phyloP scores from a whole-genome alignment of 1,284 basidiomycete genomes.

The Bondarzewia mesenterica region DNA sequence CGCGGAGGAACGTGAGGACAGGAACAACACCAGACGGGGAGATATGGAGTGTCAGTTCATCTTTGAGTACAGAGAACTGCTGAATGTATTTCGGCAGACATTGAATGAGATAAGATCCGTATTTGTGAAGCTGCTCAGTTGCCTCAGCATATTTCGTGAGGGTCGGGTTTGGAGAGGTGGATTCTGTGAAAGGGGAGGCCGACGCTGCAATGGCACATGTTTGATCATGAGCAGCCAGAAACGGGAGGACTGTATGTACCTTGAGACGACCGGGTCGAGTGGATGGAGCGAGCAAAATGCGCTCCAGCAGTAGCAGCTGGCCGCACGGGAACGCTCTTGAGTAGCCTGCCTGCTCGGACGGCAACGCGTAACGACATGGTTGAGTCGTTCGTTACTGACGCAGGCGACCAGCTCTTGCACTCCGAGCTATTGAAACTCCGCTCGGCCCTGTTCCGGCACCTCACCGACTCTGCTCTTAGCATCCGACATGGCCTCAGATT shows the following conservation, averaged over 20 bases:
- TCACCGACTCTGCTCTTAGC: too few species aligned
- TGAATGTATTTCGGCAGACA: conserved; percentile 93
- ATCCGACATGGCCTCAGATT: conserved; percentile 3
- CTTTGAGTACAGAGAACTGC: conserved; percentile 96
- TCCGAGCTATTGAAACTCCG: conserved; percentile 17
- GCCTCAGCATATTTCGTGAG: conserved; percentile 61
- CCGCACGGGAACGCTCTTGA: conserved; percentile 23
- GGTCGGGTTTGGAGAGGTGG: conserved; percentile 80
- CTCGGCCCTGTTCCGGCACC: conserved; percentile 4
- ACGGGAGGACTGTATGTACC: conserved; percentile 26
- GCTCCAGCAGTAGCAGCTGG: conserved; percentile 19
- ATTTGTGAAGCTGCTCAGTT: conserved; percentile 75
- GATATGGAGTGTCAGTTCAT: conserved; percentile 90
- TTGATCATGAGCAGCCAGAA: conserved; percentile 1
- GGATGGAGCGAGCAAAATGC: conserved; percentile 32
- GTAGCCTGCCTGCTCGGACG: conserved; percentile 31
- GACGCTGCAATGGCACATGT: conserved; percentile 53
- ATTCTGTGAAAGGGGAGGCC: conserved; percentile 76
- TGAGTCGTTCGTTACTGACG: conserved; percentile 13
- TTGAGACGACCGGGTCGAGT: conserved; percentile 26
- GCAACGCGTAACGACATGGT: conserved; percentile 45
- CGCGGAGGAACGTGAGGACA: conserved; percentile 88
- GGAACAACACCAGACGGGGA: conserved; percentile 80
- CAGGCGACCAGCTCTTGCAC: conserved; percentile 3
- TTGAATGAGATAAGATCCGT: conserved; percentile 85